Base-by-base conservation (phyloP, 2,329 filamentous ascomycete species). In the Colletotrichum musicola region DNA sequence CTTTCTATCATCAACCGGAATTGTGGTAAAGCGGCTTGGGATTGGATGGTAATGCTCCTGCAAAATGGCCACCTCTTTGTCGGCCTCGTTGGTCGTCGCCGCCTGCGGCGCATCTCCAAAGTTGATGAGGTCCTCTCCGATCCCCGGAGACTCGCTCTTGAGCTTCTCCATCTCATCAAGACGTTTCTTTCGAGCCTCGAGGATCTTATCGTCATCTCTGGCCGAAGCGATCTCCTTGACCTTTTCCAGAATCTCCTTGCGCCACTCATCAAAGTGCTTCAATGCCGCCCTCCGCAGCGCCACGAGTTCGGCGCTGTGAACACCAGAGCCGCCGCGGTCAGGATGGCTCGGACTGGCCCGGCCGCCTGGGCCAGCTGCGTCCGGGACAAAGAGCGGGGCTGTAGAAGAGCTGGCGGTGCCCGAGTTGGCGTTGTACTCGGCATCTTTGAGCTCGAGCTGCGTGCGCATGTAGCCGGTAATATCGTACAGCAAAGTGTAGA, bases 221-320 rank as follows among this genome's bases (percentile, higher is more conserved):
- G 83, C 80, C 13, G 86, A 82, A 13, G 90, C 80, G 4, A 94
- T 87, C 72, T 95, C 91, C 55, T 89, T 90, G 1, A 97, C 83
- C 51, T 91, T 88, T 18, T 85, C 81, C n/a, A 94, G 83, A 1
- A 95, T 90, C 38, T 89, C 86, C 27, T 88, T 86, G 67, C 90
- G 85, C 95, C 94, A 97, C n/a, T 89, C 87, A 71, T 94, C 89
- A 74, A 95, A 93, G 74, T 93, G 88, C 50, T 85, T 81, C 13
- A 96, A 78, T 1, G 92, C 89, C 5, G 88, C 88, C 27, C 75
- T 77, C 22, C 85, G 80, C 14, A 87, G 72, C 27, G 72, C 74
- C 44, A 53, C 25, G 18, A 70, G 62, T 9, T 73, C 71, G 16
- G 75, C 74, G 20, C 73, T 65, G 46, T 73, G 73, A 10, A 62